A percentile compares a stretch with the other conserved stretches of the same genome.
These are phyloP conservation scores for Neurospora sp. DNA, from an alignment of 495 filamentous ascomycete genomes.

Conservation along the genomic window DNA sequence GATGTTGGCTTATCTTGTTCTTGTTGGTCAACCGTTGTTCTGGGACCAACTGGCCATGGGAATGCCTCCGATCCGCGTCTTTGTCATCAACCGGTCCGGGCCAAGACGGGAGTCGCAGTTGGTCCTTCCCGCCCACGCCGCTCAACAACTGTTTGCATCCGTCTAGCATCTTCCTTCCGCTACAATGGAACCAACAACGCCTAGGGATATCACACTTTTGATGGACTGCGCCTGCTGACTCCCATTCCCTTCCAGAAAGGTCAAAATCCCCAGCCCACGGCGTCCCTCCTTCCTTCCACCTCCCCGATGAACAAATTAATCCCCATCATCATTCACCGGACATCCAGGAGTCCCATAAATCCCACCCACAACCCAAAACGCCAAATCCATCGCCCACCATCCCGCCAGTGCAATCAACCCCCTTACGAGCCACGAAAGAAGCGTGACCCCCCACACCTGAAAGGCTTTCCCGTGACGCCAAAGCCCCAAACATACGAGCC, in stretches of 20 bases:
- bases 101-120: neutral
- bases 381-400: neutral
- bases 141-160: neutral
- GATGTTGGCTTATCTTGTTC: neutral
- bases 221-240: neutral
- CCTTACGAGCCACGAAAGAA: neutral
- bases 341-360: neutral
- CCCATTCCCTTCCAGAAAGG: neutral
- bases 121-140: neutral
- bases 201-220: neutral
- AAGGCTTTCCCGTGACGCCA: neutral
- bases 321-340: neutral
- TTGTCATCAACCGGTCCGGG: neutral
- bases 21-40: neutral
- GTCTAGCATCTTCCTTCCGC: neutral
- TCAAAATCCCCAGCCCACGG: neutral
- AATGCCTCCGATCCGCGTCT: neutral
- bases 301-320: neutral
- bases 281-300: neutral
- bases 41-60: neutral
- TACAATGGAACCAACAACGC: neutral
- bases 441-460: neutral
- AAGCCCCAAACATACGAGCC: neutral
- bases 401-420: neutral
- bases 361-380: neutral